A percentile compares a stretch with the other conserved stretches of the same genome.
These are phyloP conservation scores for Helminthosporium solani DNA, from an alignment of 2,329 filamentous ascomycete species.

Conservation along the genomic window DNA sequence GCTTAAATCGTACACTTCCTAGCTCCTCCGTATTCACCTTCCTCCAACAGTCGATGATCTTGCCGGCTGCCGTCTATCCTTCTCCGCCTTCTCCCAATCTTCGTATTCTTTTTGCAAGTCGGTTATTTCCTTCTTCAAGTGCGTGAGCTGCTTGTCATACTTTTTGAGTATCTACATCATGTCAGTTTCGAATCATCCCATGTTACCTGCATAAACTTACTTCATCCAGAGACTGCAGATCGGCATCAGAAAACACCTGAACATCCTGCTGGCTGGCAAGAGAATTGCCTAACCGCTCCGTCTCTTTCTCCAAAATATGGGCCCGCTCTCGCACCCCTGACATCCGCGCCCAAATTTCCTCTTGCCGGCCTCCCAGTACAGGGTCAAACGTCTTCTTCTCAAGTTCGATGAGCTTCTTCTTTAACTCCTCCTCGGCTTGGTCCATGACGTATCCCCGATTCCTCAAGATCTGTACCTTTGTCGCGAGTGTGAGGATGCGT, in stretches of 20 bases:
- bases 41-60: constrained; percentile 11
- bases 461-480: constrained; percentile 75
- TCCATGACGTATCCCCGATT: constrained; percentile 81
- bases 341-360: constrained; percentile 83
- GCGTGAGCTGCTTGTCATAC: constrained; percentile 75
- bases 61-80: constrained; percentile 24
- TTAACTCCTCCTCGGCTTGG: constrained; percentile 75
- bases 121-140: constrained; percentile 68
- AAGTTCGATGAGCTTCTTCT: constrained; percentile 67
- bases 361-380: constrained; percentile 70
- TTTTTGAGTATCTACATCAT: constrained; percentile 68
- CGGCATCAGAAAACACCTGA: constrained; percentile 64
- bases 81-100: constrained; percentile 50
- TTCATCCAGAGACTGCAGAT: constrained; percentile 72
- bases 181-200: constrained; percentile 17
- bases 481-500: constrained; percentile 71
- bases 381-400: constrained; percentile 74
- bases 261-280: constrained; percentile 48
- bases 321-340: constrained; percentile 73
- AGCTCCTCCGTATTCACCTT: constrained; percentile 1
- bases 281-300: constrained; percentile 63
- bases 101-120: constrained; percentile 61
- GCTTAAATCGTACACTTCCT: constrained; percentile 7
- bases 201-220: constrained; percentile 47
- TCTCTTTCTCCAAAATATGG: constrained; percentile 69